These are phyloP conservation scores for Oidiodendron maius DNA, from an alignment of 495 filamentous ascomycete species.

Conservation along the genomic window DNA sequence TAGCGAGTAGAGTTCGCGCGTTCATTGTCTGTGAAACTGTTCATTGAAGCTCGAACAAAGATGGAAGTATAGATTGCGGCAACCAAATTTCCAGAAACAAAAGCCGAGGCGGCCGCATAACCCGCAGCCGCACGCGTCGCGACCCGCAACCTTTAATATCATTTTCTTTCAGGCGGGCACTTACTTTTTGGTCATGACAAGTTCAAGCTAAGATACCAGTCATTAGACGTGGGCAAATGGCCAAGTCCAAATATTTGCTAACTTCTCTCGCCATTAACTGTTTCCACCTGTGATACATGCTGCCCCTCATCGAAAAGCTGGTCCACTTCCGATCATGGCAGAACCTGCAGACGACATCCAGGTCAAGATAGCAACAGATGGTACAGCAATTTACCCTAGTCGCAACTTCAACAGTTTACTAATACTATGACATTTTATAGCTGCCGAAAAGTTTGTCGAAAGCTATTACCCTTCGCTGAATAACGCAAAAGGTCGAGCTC, in stretches of 20 bases:
- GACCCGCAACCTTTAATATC: no score
- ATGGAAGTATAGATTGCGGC: no score
- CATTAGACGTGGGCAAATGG: no score
- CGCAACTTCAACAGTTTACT: neutral
- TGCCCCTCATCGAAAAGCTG: no score
- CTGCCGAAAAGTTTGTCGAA: constrained; percentile 21
- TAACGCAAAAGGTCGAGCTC: constrained; percentile 2
- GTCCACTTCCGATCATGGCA: constrained; percentile 11
- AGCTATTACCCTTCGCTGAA: constrained; percentile 19
- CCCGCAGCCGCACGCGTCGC: no score
- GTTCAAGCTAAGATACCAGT: no score
- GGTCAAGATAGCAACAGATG: constrained; percentile 17
- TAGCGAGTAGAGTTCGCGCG: neutral
- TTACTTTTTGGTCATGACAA: no score
- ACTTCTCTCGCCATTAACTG: no score
- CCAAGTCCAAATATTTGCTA: no score
- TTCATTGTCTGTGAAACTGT: neutral
- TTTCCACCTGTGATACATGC: no score
- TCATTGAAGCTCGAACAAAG: neutral
- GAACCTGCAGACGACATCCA: constrained; percentile 15
- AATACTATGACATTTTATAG: constrained; percentile 10
- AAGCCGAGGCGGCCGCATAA: neutral
- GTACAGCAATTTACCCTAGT: constrained; percentile 7
- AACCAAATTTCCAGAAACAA: no score
- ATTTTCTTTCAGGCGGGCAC: no score